Percentiles rank a stretch among this genome's conserved stretches.
These are phyloP conservation scores for Chlorophyllum brunneum DNA, from an alignment of 768 basidiomycete species.

Conservation along the genomic window DNA sequence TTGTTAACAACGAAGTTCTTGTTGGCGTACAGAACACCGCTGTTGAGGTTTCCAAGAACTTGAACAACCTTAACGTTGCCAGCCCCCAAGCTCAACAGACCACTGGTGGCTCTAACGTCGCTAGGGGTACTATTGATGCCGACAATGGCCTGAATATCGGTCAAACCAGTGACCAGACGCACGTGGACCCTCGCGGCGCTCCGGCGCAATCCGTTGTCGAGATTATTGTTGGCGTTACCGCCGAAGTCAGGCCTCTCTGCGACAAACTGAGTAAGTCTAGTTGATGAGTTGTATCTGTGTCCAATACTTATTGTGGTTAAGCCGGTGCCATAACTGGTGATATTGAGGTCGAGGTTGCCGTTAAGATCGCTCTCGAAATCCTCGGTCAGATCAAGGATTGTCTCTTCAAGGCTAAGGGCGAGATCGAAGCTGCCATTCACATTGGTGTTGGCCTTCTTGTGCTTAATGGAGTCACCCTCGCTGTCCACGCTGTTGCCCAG, in stretches of 20 bases:
- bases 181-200: too few relatives aligned
- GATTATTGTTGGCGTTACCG: constrained; percentile 8
- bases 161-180: neutral
- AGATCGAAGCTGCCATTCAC: constrained; percentile 14
- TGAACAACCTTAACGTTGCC: too few relatives aligned
- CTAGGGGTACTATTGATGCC: neutral
- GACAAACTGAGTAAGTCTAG: constrained; percentile 1
- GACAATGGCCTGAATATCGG: too few relatives aligned
- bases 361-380: constrained; percentile 15
- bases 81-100: neutral
- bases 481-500: constrained; percentile 12
- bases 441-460: constrained; percentile 9
- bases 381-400: constrained; percentile 14
- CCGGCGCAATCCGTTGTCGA: neutral
- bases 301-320: neutral
- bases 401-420: constrained; percentile 9
- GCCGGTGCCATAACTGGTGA: neutral
- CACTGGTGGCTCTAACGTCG: neutral
- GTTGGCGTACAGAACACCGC: too few relatives aligned
- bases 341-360: neutral
- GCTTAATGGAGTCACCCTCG: constrained; percentile 14
- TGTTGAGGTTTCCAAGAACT: too few relatives aligned
- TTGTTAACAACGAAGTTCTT: too few relatives aligned
- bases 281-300: neutral
- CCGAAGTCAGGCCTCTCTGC: constrained; percentile 8